Percentiles rank a stretch among this genome's conserved stretches.
These are phyloP conservation scores for Lichtheimia corymbifera DNA, from an alignment of 371 early-diverging fungal species.

Conservation along the genomic window DNA sequence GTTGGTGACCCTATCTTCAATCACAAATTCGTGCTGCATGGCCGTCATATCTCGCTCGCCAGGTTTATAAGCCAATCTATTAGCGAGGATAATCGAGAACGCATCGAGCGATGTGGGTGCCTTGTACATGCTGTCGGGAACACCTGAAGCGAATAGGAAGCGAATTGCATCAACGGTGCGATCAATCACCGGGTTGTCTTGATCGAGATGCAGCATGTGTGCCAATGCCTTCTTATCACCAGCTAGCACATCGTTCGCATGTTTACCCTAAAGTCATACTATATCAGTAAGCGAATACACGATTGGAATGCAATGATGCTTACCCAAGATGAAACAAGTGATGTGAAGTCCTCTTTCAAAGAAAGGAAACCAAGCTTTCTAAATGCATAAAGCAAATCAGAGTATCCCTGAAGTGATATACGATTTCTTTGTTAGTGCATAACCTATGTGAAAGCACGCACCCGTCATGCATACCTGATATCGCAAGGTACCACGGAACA, in stretches of 20 bases:
- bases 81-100: constrained; percentile 73
- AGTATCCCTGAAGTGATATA: constrained; percentile 46
- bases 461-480: constrained; percentile 51
- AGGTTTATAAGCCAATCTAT: constrained; percentile 67
- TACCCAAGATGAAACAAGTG: constrained; percentile 19
- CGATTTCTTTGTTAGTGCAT: too few species aligned
- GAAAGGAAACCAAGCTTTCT: constrained; percentile 59
- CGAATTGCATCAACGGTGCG: constrained; percentile 38
- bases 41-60: constrained; percentile 87
- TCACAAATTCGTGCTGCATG: constrained; percentile 86
- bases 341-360: constrained; percentile 27
- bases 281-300: not conserved
- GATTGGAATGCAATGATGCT: too few species aligned
- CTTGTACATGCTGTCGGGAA: not conserved
- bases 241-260: constrained; percentile 7
- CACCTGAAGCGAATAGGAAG: constrained; percentile 18
- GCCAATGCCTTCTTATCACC: constrained; percentile 13
- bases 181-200: too few species aligned
- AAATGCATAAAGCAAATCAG: constrained; percentile 66
- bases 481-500: constrained; percentile 87
- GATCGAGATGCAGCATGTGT: constrained; percentile 1
- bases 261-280: not conserved
- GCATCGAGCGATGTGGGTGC: constrained; percentile 60
- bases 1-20: constrained; percentile 44
- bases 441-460: too few species aligned